These are phyloP conservation scores for Trichophyton benhamiae DNA, from an alignment of 2,329 filamentous ascomycete species.

Conservation along the genomic window DNA sequence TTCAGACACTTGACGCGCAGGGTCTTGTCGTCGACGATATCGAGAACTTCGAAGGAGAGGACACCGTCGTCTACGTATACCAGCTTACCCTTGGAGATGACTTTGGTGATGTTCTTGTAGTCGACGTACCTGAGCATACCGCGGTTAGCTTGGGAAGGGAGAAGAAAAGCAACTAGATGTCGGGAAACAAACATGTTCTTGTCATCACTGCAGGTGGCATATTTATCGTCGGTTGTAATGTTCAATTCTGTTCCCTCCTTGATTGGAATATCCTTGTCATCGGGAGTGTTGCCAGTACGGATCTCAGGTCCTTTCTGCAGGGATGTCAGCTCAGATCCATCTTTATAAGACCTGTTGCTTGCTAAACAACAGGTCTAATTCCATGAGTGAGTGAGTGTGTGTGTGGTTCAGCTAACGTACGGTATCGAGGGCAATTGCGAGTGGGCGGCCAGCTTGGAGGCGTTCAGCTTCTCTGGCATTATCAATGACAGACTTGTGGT, in stretches of 20 bases:
- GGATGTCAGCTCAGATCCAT: neutral
- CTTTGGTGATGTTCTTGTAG: constrained; percentile 99
- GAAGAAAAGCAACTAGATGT: neutral
- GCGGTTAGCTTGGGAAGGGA: neutral
- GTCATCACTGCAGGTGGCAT: constrained; percentile 69
- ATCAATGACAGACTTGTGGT: constrained; percentile 97
- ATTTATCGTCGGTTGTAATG: constrained; percentile 93
- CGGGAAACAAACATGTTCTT: constrained; percentile 69
- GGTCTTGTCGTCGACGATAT: constrained; percentile 78
- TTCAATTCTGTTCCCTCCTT: constrained; percentile 72
- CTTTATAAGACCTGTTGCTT: neutral
- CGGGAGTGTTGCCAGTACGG: constrained; percentile 62
- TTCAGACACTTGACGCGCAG: constrained; percentile 79
- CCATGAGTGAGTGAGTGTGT: no score
- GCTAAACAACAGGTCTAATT: no score
- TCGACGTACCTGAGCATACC: constrained; percentile 63
- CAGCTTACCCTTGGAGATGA: constrained; percentile 77
- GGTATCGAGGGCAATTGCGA: constrained; percentile 85
- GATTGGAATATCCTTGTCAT: constrained; percentile 67
- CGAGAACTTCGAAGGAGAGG: constrained; percentile 85
- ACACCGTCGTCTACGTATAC: constrained; percentile 99
- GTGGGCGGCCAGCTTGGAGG: constrained; percentile 63
- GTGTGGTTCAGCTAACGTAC: constrained; percentile 43
- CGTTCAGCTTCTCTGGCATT: constrained; percentile 80
- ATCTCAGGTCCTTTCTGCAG: constrained; percentile 71